Evolutionary conservation across 257 asterid genomes (phyloP).

Genomic region (Forsythia suspensa): DNA sequence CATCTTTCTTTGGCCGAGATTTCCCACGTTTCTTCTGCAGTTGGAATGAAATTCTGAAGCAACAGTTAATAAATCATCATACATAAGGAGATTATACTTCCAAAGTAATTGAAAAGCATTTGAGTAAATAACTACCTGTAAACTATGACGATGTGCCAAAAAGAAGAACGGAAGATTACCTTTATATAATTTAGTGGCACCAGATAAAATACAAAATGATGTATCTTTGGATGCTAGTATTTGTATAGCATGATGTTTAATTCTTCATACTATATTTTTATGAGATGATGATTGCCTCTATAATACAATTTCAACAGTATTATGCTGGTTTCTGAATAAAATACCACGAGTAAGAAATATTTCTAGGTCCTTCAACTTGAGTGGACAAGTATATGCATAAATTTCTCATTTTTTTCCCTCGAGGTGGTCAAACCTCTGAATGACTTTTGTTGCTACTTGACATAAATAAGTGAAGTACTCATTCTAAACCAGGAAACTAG

Average conservation of each 20-base stretch:
- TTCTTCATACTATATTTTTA: not conserved
- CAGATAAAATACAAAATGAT: not conserved
- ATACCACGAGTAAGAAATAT: slow-evolving; percentile 2
- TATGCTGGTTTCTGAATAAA: no score
- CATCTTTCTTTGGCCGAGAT: no score
- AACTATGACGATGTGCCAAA: not conserved
- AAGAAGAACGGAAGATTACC: not conserved
- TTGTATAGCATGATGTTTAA: not conserved
- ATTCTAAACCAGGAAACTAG: not conserved
- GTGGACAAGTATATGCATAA: not conserved
- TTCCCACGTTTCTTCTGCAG: not conserved
- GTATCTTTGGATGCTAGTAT: not conserved
- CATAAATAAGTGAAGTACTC: not conserved
- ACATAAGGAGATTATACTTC: not conserved
- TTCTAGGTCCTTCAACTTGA: not conserved
- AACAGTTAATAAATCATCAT: no score
- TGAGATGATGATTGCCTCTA: no score
- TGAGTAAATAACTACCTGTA: not conserved
- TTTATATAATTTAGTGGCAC: no score
- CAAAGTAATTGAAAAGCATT: not conserved
- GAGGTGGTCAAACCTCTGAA: not conserved
- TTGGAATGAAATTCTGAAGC: no score
- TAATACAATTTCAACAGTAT: no score
- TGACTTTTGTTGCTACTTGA: not conserved
- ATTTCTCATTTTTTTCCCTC: not conserved